Percentiles rank a stretch among this genome's conserved stretches.
phyloP scores from a whole-genome alignment of 176 grass and related monocot genomes.

The Triticum dicoccoides region DNA sequence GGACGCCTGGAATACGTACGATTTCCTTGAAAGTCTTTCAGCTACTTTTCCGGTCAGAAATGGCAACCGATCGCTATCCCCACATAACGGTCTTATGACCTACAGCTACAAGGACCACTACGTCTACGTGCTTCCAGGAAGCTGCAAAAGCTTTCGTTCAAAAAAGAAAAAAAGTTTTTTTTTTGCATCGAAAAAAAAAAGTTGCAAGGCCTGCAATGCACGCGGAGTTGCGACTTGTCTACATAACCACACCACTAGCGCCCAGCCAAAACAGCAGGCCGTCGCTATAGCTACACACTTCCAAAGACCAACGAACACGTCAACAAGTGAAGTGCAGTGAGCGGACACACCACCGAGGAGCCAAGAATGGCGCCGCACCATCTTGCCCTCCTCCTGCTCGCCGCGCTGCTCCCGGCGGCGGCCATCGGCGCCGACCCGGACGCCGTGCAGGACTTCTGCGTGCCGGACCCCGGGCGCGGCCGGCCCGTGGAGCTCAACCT shows the following conservation, averaged over 20 bases:
- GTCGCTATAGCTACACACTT: too few species aligned
- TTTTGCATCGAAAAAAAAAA: too few species aligned
- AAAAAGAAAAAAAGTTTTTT: too few species aligned
- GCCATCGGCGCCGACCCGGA: slow-evolving; percentile 48
- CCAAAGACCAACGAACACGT: not conserved
- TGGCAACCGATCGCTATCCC: not conserved
- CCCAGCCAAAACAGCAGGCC: not conserved
- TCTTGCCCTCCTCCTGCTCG: slow-evolving; percentile 22
- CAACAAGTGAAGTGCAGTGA: not conserved
- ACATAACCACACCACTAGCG: not conserved
- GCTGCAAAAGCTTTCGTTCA: not conserved
- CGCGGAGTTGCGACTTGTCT: not conserved
- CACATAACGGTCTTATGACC: not conserved
- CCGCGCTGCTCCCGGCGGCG: slow-evolving; percentile 5
- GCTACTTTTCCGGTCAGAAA: not conserved
- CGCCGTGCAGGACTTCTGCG: slow-evolving; percentile 76
- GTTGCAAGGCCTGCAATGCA: not conserved
- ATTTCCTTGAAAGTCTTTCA: not conserved
- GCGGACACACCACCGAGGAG: not conserved
- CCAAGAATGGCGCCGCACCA: not conserved
- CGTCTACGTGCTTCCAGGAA: not conserved
- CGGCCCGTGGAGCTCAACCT: slow-evolving; percentile 31
- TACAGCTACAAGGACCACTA: not conserved
- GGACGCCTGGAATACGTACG: not conserved
- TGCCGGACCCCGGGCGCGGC: slow-evolving; percentile 57